A percentile compares a stretch with the other conserved stretches of the same genome.
Evolutionary conservation across 345 rosid species (phyloP).

Genomic region (Bruguiera parviflora): DNA sequence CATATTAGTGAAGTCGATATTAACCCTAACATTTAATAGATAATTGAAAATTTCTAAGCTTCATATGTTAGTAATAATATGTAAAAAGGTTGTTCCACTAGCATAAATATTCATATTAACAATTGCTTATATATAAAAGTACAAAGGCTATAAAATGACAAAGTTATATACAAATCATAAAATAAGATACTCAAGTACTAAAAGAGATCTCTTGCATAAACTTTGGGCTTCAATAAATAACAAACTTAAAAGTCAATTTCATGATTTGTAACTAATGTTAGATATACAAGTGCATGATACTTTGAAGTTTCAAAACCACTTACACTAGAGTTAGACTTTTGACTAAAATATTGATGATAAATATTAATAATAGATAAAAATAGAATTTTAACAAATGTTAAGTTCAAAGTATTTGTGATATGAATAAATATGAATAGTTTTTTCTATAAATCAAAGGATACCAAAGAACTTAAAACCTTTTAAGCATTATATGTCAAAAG

Average conservation of each 20-base stretch:
- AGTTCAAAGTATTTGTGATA: not conserved
- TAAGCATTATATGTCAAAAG: slow-evolving; percentile 1
- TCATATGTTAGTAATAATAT: slow-evolving; percentile 77
- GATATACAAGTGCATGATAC: not conserved
- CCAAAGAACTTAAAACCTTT: not conserved
- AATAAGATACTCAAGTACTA: not conserved
- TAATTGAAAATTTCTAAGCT: slow-evolving; percentile 55
- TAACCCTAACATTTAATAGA: slow-evolving; percentile 67
- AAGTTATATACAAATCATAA: not conserved
- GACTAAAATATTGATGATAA: not conserved
- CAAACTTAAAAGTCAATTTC: not conserved
- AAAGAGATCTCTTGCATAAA: not conserved
- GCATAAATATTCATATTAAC: slow-evolving; percentile 66
- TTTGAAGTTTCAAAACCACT: not conserved
- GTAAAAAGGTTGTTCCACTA: slow-evolving; percentile 90
- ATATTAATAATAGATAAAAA: too few relatives aligned
- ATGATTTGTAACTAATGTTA: not conserved
- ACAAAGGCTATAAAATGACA: not conserved
- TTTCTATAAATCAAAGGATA: not conserved
- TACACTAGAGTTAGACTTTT: not conserved
- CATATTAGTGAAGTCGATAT: slow-evolving; percentile 67
- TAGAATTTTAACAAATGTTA: too few relatives aligned
- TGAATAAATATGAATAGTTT: not conserved
- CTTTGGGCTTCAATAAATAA: not conserved
- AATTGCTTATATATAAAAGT: slow-evolving; percentile 54